A percentile compares a stretch with the other conserved stretches of the same genome.
Conservation (phyloP, 495 filamentous ascomycete species). For the Tuber borchii region DNA sequence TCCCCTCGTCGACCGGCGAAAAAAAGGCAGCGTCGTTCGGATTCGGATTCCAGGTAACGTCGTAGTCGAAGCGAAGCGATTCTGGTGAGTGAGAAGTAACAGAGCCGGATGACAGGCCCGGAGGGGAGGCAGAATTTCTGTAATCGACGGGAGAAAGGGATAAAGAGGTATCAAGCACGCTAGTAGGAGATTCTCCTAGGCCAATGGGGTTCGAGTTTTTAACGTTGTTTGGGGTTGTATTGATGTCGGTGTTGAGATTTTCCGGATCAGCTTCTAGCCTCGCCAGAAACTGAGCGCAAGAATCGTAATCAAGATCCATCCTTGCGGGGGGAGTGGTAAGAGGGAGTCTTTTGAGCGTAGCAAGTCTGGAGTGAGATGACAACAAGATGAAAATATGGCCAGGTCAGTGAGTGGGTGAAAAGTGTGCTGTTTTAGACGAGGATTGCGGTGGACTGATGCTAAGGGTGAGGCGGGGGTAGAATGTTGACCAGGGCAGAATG, state of each 20-base stretch:
- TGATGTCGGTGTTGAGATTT: conserved; percentile 23
- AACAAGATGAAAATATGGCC: conserved; percentile 25
- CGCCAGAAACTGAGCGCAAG: conserved; percentile 41
- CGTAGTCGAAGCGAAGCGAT: conserved; percentile 40
- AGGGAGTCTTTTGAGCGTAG: conserved; percentile 38
- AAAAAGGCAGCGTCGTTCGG: conserved; percentile 33
- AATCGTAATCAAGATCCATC: conserved; percentile 41
- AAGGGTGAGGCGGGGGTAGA: conserved; percentile 2
- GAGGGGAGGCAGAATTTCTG: conserved; percentile 38
- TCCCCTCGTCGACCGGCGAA: conserved; percentile 31
- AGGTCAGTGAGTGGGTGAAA: not conserved
- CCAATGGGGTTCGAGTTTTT: conserved; percentile 15
- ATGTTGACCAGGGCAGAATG: conserved; percentile 4
- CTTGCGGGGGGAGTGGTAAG: conserved; percentile 21
- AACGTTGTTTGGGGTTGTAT: conserved; percentile 16
- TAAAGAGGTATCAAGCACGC: conserved; percentile 26
- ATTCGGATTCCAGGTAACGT: conserved; percentile 30
- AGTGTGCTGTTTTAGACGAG: not conserved
- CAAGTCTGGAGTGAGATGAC: conserved; percentile 17
- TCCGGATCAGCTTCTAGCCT: conserved; percentile 38
- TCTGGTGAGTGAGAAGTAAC: conserved; percentile 42
- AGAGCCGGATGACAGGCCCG: conserved; percentile 39
- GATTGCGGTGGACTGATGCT: conserved; percentile 5
- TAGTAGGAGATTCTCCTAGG: conserved; percentile 25
- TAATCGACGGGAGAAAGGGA: conserved; percentile 24